Evolutionary conservation across 2,329 filamentous ascomycete species (phyloP).

Genomic region (Zymoseptoria passerinii): DNA sequence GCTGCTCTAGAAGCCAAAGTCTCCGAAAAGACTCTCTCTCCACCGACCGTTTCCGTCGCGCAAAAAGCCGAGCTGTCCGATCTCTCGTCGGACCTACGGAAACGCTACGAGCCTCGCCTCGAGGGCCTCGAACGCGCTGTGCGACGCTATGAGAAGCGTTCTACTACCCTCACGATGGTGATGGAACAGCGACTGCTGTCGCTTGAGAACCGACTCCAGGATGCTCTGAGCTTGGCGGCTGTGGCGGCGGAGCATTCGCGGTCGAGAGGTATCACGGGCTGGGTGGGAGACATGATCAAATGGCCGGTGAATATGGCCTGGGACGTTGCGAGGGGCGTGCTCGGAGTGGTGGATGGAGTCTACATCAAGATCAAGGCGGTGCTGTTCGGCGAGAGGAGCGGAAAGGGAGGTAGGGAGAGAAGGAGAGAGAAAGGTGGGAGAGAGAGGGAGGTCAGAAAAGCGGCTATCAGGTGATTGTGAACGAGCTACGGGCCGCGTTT

Average conservation of each 20-base stretch:
- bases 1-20: slow-evolving; percentile 27
- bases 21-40: slow-evolving; percentile 19
- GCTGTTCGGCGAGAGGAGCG: slow-evolving; percentile 11
- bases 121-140: slow-evolving; percentile 84
- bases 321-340: slow-evolving; percentile 13
- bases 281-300: slow-evolving; percentile 12
- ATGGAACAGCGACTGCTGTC: slow-evolving; percentile 66
- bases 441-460: not conserved
- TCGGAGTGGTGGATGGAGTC: slow-evolving; percentile 16
- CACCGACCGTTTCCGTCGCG: slow-evolving; percentile 17
- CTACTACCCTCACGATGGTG: slow-evolving; percentile 64
- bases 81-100: slow-evolving; percentile 46
- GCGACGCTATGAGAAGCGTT: slow-evolving; percentile 83
- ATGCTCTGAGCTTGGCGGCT: slow-evolving; percentile 72
- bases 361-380: slow-evolving; percentile 18
- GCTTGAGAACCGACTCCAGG: slow-evolving; percentile 63
- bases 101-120: slow-evolving; percentile 68
- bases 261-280: slow-evolving; percentile 18
- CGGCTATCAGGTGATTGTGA: not conserved
- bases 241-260: slow-evolving; percentile 51
- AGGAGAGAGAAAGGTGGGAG: not conserved
- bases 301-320: slow-evolving; percentile 16
- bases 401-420: not conserved
- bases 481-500: not conserved
- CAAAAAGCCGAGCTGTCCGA: slow-evolving; percentile 28